These are phyloP conservation scores for Backusella westeae DNA, from an alignment of 192 early-diverging fungal species.

Conservation along the genomic window DNA sequence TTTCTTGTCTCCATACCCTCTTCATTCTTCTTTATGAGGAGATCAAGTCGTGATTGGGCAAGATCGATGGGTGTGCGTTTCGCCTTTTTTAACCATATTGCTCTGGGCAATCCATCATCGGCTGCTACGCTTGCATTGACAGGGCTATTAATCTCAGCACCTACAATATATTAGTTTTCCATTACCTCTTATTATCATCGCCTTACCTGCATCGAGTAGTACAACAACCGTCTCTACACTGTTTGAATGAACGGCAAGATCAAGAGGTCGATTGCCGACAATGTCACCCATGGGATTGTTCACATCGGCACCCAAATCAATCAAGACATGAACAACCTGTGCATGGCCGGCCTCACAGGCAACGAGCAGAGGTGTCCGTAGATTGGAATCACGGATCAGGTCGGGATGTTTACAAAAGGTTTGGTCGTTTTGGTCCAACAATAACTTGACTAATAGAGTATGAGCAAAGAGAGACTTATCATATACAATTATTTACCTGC, in stretches of 20 bases:
- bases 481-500: background rate
- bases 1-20: background rate
- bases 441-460: background rate
- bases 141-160: background rate
- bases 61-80: conserved; percentile 30
- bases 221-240: conserved; percentile 32
- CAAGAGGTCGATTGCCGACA: conserved; percentile 34
- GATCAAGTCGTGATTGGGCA: conserved; percentile 29
- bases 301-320: conserved; percentile 27
- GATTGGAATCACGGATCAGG: conserved; percentile 31
- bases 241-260: conserved; percentile 35
- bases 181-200: no score
- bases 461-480: no score
- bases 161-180: background rate
- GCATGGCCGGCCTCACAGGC: conserved; percentile 33
- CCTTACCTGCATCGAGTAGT: conserved; percentile 25
- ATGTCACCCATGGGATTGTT: conserved; percentile 36
- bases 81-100: background rate
- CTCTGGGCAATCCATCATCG: conserved; percentile 3
- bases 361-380: conserved; percentile 31
- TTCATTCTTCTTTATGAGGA: conserved; percentile 17
- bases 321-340: conserved; percentile 13
- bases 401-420: conserved; percentile 21
- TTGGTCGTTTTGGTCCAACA: conserved; percentile 10
- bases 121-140: background rate